Base-by-base conservation (phyloP, 1,139 yeast genomes). In the Candida glucosophila region DNA sequence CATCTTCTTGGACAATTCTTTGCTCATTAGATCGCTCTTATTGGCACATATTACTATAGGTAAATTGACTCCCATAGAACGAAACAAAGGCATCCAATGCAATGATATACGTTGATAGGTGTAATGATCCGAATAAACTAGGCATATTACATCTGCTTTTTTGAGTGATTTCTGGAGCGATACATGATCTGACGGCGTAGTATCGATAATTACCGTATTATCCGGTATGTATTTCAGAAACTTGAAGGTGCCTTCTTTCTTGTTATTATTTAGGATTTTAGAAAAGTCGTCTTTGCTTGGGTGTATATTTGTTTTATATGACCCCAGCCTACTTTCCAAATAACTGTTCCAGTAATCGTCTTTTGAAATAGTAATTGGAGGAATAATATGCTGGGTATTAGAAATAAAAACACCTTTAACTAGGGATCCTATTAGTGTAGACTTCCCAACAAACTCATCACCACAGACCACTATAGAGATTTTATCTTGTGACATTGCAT, bases 31-130 rank as follows among this genome's bases (percentile, higher is more conserved):
- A 38, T 86, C 95, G 15, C 78, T 66, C 45, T 86, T 85, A 50
- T 86, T 90, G 24, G 92, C 90, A 52, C 94, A 79, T 7, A 90
- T 55, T 1, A 90, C 85, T n/a, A 90, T 79, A 0, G 98, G 98
- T 12, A 81, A 50, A 46, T 90, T 90, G 26, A 90, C 86, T 3
- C 98, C 98, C 67, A 85, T 63, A 1, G 95, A 82, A 33, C 98
- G 62, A 44, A 90, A 79, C 59, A 79, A 70, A 23, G 93, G 93
- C 72, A 90, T 78, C 98, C 98, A 90, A 48, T 86, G 88, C 18
- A 88, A 59, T 3, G 94, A 77, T 7, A 90, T 73, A 28, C 97
- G 64, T 47, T 90, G 97, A 45, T 88, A 90, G 0, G 96, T 85
- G 44, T 86, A 92, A 46, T 86, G 95, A 43, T 88, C 97, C 2